These are phyloP conservation scores for Nematodospora valgi DNA, from an alignment of 805 yeast genomes.

Conservation along the genomic window DNA sequence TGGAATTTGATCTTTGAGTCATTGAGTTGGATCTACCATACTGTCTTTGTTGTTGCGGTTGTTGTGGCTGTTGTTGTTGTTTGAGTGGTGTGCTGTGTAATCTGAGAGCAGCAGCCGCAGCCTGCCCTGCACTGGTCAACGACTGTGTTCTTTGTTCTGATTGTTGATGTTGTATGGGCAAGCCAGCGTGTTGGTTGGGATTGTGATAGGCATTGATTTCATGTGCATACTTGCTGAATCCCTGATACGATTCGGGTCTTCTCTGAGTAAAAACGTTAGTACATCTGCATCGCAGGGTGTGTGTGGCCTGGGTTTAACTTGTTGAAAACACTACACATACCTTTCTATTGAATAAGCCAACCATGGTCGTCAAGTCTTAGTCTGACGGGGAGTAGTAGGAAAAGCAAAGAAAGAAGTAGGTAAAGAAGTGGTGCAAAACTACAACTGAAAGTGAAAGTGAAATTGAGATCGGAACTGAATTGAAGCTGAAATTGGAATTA, in stretches of 20 bases:
- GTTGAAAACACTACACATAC: constrained; percentile 3
- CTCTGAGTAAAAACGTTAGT: constrained; percentile 3
- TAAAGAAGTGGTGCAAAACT: not conserved
- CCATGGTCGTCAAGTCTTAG: no score
- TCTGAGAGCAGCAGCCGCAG: constrained; percentile 39
- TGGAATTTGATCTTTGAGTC: constrained; percentile 26
- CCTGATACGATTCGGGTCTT: constrained; percentile 8
- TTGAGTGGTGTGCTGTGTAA: constrained; percentile 18
- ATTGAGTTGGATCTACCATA: constrained; percentile 22
- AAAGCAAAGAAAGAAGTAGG: not conserved
- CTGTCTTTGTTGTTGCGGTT: constrained; percentile 2
- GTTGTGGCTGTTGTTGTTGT: constrained; percentile 14
- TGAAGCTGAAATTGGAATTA: no score
- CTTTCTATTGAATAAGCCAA: constrained; percentile 5
- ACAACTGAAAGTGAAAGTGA: not conserved
- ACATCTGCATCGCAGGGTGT: no score
- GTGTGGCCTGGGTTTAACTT: not conserved
- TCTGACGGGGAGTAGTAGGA: not conserved
- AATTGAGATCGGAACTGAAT: no score
- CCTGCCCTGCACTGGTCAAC: constrained; percentile 30
- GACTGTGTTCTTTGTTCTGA: constrained; percentile 5
- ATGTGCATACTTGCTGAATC: constrained; percentile 8
- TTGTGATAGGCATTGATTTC: constrained; percentile 6
- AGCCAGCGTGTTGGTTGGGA: constrained; percentile 5
- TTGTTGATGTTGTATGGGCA: not conserved